phyloP scores from a whole-genome alignment of 2,329 filamentous ascomycete species.

The Celoporthe dispersa region DNA sequence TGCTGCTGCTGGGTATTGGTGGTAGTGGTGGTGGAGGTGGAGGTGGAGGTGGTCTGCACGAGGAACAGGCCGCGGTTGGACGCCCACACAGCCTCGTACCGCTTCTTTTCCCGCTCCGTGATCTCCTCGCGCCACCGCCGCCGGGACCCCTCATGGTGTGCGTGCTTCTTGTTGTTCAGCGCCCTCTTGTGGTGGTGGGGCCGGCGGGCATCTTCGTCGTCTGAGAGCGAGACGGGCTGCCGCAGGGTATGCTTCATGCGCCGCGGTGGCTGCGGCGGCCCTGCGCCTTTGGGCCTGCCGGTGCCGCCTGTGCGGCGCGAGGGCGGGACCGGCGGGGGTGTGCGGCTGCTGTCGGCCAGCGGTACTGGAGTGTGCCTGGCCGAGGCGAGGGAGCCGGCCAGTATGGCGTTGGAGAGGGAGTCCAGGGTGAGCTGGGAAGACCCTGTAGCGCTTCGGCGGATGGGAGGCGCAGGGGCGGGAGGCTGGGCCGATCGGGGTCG shows the following conservation, averaged over 20 bases:
- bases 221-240: conserved; percentile 52
- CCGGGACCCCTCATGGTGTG: conserved; percentile 76
- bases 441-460: conserved; percentile 32
- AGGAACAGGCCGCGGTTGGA: conserved; percentile 71
- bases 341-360: conserved; percentile 35
- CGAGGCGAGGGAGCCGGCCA: conserved; percentile 74
- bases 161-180: conserved; percentile 64
- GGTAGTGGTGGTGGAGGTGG: conserved; percentile 26
- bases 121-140: conserved; percentile 79
- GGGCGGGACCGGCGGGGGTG: conserved; percentile 44
- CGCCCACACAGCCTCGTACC: conserved; percentile 85
- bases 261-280: conserved; percentile 51
- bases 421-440: conserved; percentile 53
- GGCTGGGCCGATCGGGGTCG: conserved; percentile 24
- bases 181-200: conserved; percentile 56
- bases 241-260: conserved; percentile 69
- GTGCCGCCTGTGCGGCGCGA: conserved; percentile 36
- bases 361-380: conserved; percentile 51
- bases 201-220: conserved; percentile 58
- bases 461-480: conserved; percentile 21
- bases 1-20: conserved; percentile 17
- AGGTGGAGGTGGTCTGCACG: conserved; percentile 30
- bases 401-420: conserved; percentile 73
- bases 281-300: conserved; percentile 39
- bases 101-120: conserved; percentile 72